Evolutionary conservation across 2,329 filamentous ascomycete species (phyloP), one percentile per base, ranked within the genome.

Genomic region (Trichoderma sp.): DNA sequence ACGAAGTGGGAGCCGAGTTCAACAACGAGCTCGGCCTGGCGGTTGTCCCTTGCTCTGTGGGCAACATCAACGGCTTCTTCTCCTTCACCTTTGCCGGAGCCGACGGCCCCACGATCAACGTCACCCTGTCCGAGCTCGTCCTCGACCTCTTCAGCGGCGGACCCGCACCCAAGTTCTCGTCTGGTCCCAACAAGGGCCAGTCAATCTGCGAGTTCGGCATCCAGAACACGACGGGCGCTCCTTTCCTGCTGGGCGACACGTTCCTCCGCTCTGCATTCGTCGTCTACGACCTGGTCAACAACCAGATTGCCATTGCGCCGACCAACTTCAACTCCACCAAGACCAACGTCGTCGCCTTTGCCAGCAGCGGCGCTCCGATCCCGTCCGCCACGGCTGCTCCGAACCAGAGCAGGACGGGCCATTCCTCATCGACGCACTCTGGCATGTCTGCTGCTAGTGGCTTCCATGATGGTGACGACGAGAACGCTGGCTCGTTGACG

Each of bases 181-280:
- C 74, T 7, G 81, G 82, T 7, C 69, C 70, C 7, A 81, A 82
- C 70, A 70, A 75, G 47, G 83, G 82, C 48, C 70, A 83, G 71
- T 68, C 74, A 0, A 77, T 78, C 0, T 88, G 86, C 72, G 76
- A 79, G 61, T 86, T 88, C 64, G 86, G 86, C 45, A 82, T 88
- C 65, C 80, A 84, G 69, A 83, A 83, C 71, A 77, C 79, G 57
- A 79, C 74, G 24, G 71, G 71, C 24, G 67, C 73, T 2, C 75
- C 79, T 0, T 84, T 75, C 68, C 75, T 87, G 48, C 78, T 87
- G 10, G 85, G 85, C 50, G 85, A 86, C 69, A 84, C 82, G 0
- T 87, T 88, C 71, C 74, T 87, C 39, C 81, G 85, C 62, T 87
- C 84, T 1, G 85, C 84, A 1, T 88, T 87, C 67, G 82, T 87